Percentiles rank a stretch among this genome's conserved stretches.
phyloP scores from a whole-genome alignment of 164 flowering plant species.

The Buxus sempervirens region DNA sequence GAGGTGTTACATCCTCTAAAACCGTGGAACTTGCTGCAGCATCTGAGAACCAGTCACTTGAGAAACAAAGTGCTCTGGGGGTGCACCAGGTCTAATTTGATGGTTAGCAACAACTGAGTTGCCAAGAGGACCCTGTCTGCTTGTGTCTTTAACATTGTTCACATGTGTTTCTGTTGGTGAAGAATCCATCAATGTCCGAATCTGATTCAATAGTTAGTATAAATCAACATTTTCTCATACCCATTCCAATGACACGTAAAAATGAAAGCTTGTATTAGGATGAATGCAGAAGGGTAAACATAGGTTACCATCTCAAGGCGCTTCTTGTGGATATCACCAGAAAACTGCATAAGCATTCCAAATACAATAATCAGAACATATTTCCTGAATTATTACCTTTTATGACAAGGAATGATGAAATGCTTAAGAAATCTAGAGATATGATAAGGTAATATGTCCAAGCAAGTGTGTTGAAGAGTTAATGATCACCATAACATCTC shows the following conservation, averaged over 20 bases:
- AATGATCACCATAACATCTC: background rate
- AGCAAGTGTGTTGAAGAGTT: background rate
- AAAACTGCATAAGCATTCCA: constrained; percentile 42
- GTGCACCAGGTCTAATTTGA: constrained; percentile 47
- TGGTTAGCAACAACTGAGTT: constrained; percentile 49
- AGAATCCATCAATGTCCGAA: constrained; percentile 57
- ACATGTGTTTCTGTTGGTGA: constrained; percentile 38
- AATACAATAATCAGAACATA: background rate
- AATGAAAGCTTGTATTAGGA: background rate
- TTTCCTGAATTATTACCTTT: background rate
- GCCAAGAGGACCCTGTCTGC: constrained; percentile 38
- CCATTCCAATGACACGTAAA: background rate
- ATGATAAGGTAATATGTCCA: background rate
- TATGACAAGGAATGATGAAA: background rate
- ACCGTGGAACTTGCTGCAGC: constrained; percentile 62
- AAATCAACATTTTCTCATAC: constrained; percentile 1
- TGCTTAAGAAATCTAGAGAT: background rate
- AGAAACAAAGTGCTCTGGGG: constrained; percentile 64
- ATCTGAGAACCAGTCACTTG: constrained; percentile 50
- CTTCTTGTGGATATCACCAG: constrained; percentile 62
- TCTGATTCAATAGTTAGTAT: constrained; percentile 28
- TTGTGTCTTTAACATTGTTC: constrained; percentile 38
- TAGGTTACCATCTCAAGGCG: constrained; percentile 62
- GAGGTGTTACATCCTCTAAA: constrained; percentile 19
- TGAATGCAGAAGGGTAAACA: background rate